Percentiles rank a stretch among this genome's conserved stretches.
Evolutionary conservation across 106 monocot species (phyloP).

Genomic region (Cymbidium sinense): DNA sequence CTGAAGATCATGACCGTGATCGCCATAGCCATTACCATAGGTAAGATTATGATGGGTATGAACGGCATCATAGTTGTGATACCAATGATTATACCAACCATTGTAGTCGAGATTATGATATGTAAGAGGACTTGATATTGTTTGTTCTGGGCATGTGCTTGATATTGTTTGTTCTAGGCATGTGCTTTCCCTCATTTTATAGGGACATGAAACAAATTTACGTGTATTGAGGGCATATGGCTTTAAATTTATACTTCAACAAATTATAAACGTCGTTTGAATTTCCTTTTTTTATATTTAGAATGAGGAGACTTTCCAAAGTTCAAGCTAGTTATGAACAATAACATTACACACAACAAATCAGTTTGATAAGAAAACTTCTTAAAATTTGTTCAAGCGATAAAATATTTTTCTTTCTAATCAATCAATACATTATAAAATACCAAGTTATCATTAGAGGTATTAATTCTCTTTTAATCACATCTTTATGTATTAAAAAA

Average conservation of each 20-base stretch:
- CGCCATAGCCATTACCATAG: neutral
- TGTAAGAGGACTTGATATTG: slow-evolving; percentile 3
- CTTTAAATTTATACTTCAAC: neutral
- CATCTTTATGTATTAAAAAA: too few species aligned
- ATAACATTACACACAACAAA: neutral
- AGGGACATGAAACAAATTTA: neutral
- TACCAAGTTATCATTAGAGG: too few species aligned
- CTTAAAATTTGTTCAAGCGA: too few species aligned
- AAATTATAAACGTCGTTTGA: neutral
- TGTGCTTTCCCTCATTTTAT: neutral
- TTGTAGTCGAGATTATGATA: slow-evolving; percentile 3
- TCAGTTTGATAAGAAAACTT: neutral
- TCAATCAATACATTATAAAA: too few species aligned
- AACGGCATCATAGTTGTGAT: neutral
- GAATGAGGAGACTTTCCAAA: neutral
- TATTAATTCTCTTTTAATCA: too few species aligned
- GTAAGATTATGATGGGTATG: neutral
- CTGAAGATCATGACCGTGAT: slow-evolving; percentile 5
- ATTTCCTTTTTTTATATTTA: neutral
- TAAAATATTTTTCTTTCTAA: too few species aligned
- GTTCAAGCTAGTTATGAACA: neutral
- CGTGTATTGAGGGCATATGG: neutral
- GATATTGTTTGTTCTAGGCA: neutral
- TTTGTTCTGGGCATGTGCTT: neutral
- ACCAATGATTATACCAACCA: neutral